These are phyloP conservation scores for Bipolaris oryzae DNA, from an alignment of 2,329 filamentous ascomycete genomes.

Conservation along the genomic window DNA sequence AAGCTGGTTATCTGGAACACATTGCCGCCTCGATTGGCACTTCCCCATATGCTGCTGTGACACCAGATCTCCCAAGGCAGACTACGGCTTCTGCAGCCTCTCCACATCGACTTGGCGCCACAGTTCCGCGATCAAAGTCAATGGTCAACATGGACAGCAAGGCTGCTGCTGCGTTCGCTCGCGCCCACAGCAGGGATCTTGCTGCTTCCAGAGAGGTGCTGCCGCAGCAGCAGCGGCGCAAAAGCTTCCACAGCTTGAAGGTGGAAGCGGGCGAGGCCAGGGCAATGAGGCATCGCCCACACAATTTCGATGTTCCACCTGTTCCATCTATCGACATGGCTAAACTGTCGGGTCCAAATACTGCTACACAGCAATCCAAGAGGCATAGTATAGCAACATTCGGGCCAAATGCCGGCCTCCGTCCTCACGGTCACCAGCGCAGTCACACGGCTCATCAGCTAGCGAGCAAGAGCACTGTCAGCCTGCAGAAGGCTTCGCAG, in stretches of 20 bases:
- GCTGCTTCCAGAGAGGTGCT: constrained; percentile 25
- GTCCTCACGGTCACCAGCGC: constrained; percentile 21
- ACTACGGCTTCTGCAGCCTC: constrained; percentile 36
- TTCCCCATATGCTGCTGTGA: constrained; percentile 54
- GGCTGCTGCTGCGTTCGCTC: constrained; percentile 45
- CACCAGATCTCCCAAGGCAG: constrained; percentile 24
- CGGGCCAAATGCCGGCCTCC: constrained; percentile 9
- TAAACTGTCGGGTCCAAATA: constrained; percentile 11
- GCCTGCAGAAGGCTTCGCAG: constrained; percentile 11
- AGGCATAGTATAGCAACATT: constrained; percentile 7
- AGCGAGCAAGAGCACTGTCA: constrained; percentile 22
- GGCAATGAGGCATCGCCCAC: constrained; percentile 21
- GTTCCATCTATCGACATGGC: constrained; percentile 33
- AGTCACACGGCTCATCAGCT: constrained; percentile 28
- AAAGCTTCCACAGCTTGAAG: constrained; percentile 38
- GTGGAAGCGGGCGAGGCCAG: constrained; percentile 33
- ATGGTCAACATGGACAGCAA: constrained; percentile 45
- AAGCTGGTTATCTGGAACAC: constrained; percentile 49
- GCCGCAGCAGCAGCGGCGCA: constrained; percentile 29
- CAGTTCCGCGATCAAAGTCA: constrained; percentile 36
- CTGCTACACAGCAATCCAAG: constrained; percentile 16
- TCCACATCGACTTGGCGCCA: constrained; percentile 44
- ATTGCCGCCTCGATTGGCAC: constrained; percentile 51
- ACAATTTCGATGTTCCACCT: constrained; percentile 30
- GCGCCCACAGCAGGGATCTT: constrained; percentile 45